phyloP scores from a whole-genome alignment of 179 eudicot genomes.

The Carnegiea gigantea region DNA sequence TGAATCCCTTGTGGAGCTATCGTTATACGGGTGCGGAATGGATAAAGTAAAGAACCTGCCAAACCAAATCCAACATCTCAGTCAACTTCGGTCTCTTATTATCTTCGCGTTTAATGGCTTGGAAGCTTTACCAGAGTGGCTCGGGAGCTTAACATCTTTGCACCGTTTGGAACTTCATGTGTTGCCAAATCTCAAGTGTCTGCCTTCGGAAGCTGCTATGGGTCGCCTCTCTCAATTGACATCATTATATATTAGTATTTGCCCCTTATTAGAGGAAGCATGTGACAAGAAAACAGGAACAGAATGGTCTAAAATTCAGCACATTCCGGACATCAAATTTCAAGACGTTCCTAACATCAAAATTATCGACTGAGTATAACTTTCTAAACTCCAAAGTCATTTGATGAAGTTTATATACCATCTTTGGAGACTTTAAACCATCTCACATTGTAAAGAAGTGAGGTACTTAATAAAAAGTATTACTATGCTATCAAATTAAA shows the following conservation, averaged over 20 bases:
- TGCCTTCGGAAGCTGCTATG: neutral
- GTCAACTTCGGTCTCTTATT: neutral
- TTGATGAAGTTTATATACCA: too few relatives aligned
- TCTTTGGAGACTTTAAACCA: too few relatives aligned
- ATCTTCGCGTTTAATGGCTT: neutral
- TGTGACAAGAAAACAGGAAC: neutral
- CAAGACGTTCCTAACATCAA: too few relatives aligned
- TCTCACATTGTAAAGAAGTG: too few relatives aligned
- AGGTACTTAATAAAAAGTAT: too few relatives aligned
- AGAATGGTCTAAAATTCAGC: neutral
- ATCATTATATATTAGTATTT: accelerated
- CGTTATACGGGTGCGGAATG: neutral
- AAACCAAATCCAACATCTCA: neutral
- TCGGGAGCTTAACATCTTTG: neutral
- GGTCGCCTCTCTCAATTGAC: neutral
- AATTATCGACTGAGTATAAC: too few relatives aligned
- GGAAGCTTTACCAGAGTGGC: neutral
- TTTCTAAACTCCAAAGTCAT: too few relatives aligned
- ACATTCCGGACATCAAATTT: too few relatives aligned
- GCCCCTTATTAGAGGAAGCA: neutral
- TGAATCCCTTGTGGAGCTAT: neutral
- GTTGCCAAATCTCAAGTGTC: neutral
- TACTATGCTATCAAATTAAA: too few relatives aligned
- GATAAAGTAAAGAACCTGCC: neutral
- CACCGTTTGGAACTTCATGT: accelerated